A percentile compares a stretch with the other conserved stretches of the same genome.
These are phyloP conservation scores for Gyrodon lividus DNA, from an alignment of 768 basidiomycete species.

Conservation along the genomic window DNA sequence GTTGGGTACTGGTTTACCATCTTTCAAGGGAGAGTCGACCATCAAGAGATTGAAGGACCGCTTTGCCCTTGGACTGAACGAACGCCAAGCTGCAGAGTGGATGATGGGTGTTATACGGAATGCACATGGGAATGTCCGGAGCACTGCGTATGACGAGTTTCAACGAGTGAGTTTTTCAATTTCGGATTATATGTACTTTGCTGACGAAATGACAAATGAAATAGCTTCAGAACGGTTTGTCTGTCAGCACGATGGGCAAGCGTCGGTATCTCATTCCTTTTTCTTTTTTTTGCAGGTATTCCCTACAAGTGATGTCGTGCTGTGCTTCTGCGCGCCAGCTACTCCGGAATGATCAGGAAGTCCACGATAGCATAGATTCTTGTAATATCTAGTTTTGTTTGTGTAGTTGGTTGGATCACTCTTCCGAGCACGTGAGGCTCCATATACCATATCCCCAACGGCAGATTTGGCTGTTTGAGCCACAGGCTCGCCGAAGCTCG, in stretches of 20 bases:
- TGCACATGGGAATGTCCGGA: constrained; percentile 92
- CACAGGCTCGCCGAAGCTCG: no score
- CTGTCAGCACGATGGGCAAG: background rate
- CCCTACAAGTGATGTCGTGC: constrained; percentile 25
- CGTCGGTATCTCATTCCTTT: background rate
- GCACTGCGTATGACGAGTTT: constrained; percentile 94
- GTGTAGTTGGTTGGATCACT: background rate
- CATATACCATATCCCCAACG: no score
- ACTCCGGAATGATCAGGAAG: background rate
- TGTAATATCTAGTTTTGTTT: constrained; percentile 3
- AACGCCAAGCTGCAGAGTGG: constrained; percentile 89
- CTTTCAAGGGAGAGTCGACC: constrained; percentile 94
- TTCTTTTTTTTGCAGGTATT: constrained; percentile 23
- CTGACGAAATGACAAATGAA: constrained; percentile 1
- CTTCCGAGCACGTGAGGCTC: constrained; percentile 5
- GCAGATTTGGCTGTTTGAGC: no score
- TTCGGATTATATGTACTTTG: constrained; percentile 2
- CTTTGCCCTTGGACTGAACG: constrained; percentile 78
- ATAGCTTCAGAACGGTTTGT: constrained; percentile 50
- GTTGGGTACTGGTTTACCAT: constrained; percentile 92
- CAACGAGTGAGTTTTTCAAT: constrained; percentile 60
- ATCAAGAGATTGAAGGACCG: constrained; percentile 85
- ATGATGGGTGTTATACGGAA: constrained; percentile 89
- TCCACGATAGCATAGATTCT: no score
- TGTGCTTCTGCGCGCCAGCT: background rate